phyloP scores from a whole-genome alignment of 306 rosid genomes.

The Castanopsis chinensis region DNA sequence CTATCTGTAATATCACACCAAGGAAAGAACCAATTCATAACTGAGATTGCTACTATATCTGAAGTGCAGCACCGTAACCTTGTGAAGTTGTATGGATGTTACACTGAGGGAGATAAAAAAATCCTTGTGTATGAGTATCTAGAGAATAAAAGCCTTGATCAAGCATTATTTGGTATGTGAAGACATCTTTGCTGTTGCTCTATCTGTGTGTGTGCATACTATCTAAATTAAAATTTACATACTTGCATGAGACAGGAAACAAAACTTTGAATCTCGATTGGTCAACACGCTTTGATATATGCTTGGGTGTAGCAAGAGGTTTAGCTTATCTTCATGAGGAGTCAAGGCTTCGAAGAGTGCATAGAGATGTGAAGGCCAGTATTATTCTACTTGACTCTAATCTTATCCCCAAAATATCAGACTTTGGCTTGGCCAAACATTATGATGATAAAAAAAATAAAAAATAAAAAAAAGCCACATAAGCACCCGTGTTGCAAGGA shows the following conservation, averaged over 20 bases:
- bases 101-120: conserved; percentile 61
- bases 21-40: conserved; percentile 73
- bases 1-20: conserved; percentile 70
- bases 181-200: not conserved
- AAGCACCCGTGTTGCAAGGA: conserved; percentile 79
- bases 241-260: conserved; percentile 37
- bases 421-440: conserved; percentile 81
- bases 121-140: conserved; percentile 83
- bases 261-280: conserved; percentile 46
- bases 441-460: conserved; percentile 66
- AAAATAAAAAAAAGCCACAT: conserved; percentile 73
- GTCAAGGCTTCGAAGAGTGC: conserved; percentile 68
- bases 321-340: conserved; percentile 78
- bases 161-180: conserved; percentile 72
- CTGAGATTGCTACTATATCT: conserved; percentile 83
- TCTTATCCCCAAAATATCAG: conserved; percentile 73
- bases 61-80: conserved; percentile 84
- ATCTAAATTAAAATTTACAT: not conserved
- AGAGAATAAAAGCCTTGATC: conserved; percentile 81
- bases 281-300: conserved; percentile 67
- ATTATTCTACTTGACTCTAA: conserved; percentile 67
- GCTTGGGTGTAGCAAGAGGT: conserved; percentile 76
- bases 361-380: conserved; percentile 84
- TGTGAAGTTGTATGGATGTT: conserved; percentile 74
- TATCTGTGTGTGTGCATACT: not conserved